Evolutionary conservation across 179 eudicot species (phyloP), one percentile per base, ranked within the genome.

Genomic region (Vitellaria paradoxa): DNA sequence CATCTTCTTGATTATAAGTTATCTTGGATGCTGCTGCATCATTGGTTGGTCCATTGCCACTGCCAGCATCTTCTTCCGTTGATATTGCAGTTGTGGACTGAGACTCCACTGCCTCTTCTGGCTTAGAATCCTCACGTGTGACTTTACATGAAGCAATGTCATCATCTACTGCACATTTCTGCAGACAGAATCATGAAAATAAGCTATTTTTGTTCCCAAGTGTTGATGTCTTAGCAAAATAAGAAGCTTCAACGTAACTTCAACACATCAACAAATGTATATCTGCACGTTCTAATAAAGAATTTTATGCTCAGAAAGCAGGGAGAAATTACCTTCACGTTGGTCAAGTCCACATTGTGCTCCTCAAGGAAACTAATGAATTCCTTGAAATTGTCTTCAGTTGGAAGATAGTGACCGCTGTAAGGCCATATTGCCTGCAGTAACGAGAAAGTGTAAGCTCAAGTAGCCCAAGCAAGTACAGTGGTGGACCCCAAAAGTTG

Each of bases 361-460:
- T 90, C 94, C 76, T 76, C 75, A 0, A 90, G 91, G 81, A 89
- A 89, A 80, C 84, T 75, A n/a, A 89, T 60, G 77, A 90, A 89
- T 77, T 89, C 92, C 76, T 84, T 80, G 84, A 90, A 89, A 77
- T 89, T 87, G 67, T 89, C 94, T 78, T 87, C 94, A 3, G 94
- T 90, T 6, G 94, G 94, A 64, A 84, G 92, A 69, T 89, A 90
- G 73, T 90, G 94, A 18, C 94, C 92, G 17, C 94, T 89, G 74
- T 90, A 89, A 37, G 94, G 92, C 92, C 92, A 90, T 74, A 90
- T 70, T 49, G 91, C 92, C 92, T 88, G 85, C 64, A 73, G 69
- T 70, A 24, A 70, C n/a, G 56, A 46, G 40, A 73, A 20, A 30
- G 7, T 62, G 68, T 14, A 37, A 65, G 73, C 15, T 76, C 69